Conservation (phyloP, 1,284 basidiomycete species). For the Dichomitus squalens region DNA sequence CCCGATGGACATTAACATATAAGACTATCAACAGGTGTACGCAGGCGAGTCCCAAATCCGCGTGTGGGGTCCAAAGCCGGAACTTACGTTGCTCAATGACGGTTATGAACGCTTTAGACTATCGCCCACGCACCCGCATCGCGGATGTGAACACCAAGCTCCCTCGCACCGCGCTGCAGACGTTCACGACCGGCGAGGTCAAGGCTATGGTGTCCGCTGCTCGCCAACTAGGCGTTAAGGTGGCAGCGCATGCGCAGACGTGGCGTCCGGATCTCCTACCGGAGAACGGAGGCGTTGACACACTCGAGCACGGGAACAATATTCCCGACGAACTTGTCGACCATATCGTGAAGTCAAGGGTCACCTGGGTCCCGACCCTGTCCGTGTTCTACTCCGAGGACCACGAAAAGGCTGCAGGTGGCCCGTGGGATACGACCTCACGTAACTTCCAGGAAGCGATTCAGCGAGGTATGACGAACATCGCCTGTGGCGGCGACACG, state of each 20-base stretch:
- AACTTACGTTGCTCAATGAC: neutral
- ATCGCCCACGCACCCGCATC: slow-evolving; percentile 49
- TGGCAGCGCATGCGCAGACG: slow-evolving; percentile 58
- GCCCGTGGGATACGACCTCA: slow-evolving; percentile 42
- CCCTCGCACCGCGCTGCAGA: slow-evolving; percentile 38
- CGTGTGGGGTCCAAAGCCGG: neutral
- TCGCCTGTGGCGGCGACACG: slow-evolving; percentile 67
- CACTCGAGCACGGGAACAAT: slow-evolving; percentile 50
- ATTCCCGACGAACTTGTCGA: slow-evolving; percentile 35
- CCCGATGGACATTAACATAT: neutral
- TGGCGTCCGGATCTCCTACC: slow-evolving; percentile 40
- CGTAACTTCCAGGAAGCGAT: slow-evolving; percentile 50
- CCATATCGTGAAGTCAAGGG: slow-evolving; percentile 15
- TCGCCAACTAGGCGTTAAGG: slow-evolving; percentile 55
- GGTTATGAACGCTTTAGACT: slow-evolving; percentile 43
- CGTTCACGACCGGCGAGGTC: slow-evolving; percentile 53
- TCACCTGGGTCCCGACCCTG: slow-evolving; percentile 64
- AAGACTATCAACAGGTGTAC: slow-evolving; percentile 13
- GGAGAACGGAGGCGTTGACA: slow-evolving; percentile 43
- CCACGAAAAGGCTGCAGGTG: slow-evolving; percentile 24
- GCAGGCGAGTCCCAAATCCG: slow-evolving; percentile 17
- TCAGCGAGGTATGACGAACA: slow-evolving; percentile 42
- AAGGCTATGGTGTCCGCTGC: slow-evolving; percentile 53
- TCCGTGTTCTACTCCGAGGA: slow-evolving; percentile 46
- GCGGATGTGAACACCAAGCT: slow-evolving; percentile 41